Evolutionary conservation across 73 alveolate species (phyloP).

Genomic region (Breviolum minutum): DNA sequence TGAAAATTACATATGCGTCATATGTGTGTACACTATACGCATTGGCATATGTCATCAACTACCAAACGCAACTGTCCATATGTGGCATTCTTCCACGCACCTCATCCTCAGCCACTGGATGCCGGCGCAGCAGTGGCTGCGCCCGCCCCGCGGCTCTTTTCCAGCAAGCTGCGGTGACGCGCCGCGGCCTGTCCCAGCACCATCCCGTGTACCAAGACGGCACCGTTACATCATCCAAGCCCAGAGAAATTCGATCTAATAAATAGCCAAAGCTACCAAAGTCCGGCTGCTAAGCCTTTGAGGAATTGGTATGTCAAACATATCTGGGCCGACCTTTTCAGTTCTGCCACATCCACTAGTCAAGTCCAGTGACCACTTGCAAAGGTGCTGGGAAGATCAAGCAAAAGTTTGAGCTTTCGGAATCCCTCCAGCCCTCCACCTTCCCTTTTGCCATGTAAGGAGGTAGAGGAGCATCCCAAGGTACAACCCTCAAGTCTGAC

Average conservation of each 20-base stretch:
- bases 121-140: neutral
- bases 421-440: too few relatives aligned
- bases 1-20: neutral
- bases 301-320: neutral
- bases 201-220: too few relatives aligned
- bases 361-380: too few relatives aligned
- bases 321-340: too few relatives aligned
- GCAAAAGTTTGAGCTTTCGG: too few relatives aligned
- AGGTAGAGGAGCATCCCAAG: too few relatives aligned
- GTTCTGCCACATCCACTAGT: too few relatives aligned
- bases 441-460: too few relatives aligned
- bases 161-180: constrained; percentile 74
- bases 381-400: too few relatives aligned
- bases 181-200: constrained; percentile 44
- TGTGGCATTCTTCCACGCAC: neutral
- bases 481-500: too few relatives aligned
- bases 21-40: neutral
- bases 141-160: constrained; percentile 23
- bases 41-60: neutral
- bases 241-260: neutral
- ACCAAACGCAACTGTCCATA: neutral
- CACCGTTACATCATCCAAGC: neutral
- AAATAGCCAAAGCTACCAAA: neutral
- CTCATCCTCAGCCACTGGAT: neutral
- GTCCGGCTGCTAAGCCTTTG: neutral